Evolutionary conservation across 208 protist genomes (phyloP).

Genomic region (Crithidia brevicula): DNA sequence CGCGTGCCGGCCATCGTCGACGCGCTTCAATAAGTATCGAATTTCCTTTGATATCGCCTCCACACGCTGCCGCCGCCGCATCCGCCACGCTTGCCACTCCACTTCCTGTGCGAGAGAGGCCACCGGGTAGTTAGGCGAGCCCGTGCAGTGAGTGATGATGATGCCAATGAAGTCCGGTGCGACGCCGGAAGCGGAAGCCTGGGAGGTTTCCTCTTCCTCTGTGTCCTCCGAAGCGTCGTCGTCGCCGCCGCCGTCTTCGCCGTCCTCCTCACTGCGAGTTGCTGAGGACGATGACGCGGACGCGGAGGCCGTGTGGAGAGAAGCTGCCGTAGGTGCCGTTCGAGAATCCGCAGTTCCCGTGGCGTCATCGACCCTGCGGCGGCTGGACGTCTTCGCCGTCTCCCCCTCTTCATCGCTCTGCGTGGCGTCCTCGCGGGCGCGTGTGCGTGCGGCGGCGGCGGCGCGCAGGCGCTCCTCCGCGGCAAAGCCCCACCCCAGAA

Average conservation of each 20-base stretch:
- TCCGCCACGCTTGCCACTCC: slow-evolving; percentile 12
- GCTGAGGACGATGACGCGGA: neutral
- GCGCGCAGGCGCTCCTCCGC: slow-evolving; percentile 18
- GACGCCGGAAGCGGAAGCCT: neutral
- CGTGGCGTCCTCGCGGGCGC: neutral
- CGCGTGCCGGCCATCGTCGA: slow-evolving; percentile 9
- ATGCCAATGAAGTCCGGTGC: slow-evolving; percentile 65
- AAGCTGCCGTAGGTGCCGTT: no score
- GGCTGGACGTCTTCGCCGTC: neutral
- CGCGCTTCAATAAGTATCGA: neutral
- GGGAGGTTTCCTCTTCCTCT: neutral
- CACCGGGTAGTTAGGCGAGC: slow-evolving; percentile 39
- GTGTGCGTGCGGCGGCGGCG: neutral
- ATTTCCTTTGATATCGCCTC: neutral
- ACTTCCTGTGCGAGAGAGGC: slow-evolving; percentile 4
- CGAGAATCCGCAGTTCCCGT: no score
- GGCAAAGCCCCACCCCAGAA: slow-evolving; percentile 84
- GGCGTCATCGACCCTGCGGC: no score
- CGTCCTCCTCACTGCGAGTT: neutral
- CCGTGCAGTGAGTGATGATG: slow-evolving; percentile 79
- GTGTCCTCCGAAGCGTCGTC: neutral
- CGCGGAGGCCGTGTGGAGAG: no score
- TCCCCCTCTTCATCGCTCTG: neutral
- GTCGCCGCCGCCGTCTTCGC: neutral
- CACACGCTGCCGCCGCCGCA: slow-evolving; percentile 8